A percentile compares a stretch with the other conserved stretches of the same genome.
phyloP scores from a whole-genome alignment of 768 basidiomycete species.

The Russula earlei region DNA sequence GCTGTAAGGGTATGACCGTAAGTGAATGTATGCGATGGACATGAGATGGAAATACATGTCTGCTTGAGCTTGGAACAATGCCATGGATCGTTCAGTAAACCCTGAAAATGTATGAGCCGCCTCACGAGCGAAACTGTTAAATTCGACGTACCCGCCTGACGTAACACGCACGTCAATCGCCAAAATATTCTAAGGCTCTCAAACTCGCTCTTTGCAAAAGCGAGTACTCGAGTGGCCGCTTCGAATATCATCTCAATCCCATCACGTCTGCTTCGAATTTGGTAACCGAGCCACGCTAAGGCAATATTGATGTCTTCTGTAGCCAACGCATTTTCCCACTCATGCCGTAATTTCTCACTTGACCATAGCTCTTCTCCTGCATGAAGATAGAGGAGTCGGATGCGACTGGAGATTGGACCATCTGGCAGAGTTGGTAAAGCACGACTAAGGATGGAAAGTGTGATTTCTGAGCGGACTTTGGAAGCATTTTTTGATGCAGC shows the following conservation, averaged over 20 bases:
- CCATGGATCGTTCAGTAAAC: slow-evolving; percentile 61
- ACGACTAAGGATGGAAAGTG: slow-evolving; percentile 55
- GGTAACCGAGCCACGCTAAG: slow-evolving; percentile 79
- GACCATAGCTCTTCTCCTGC: slow-evolving; percentile 70
- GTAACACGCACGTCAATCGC: slow-evolving; percentile 54
- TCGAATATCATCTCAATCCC: slow-evolving; percentile 46
- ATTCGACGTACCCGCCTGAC: slow-evolving; percentile 49
- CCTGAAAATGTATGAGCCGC: slow-evolving; percentile 34
- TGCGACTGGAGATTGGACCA: slow-evolving; percentile 38
- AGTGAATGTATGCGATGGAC: neutral
- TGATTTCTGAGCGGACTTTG: slow-evolving; percentile 60
- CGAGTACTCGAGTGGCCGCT: slow-evolving; percentile 41
- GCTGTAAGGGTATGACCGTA: slow-evolving; percentile 29
- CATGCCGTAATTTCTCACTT: slow-evolving; percentile 40
- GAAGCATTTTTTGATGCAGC: slow-evolving; percentile 56
- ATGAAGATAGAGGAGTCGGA: slow-evolving; percentile 57
- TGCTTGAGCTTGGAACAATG: slow-evolving; percentile 75
- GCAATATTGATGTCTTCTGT: slow-evolving; percentile 49
- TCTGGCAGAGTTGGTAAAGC: slow-evolving; percentile 48
- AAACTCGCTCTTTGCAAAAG: slow-evolving; percentile 38
- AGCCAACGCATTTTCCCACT: slow-evolving; percentile 62
- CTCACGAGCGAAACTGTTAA: neutral
- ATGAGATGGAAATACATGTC: slow-evolving; percentile 51
- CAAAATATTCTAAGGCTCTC: slow-evolving; percentile 56
- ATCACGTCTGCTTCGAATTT: slow-evolving; percentile 37